Base-by-base conservation (phyloP, 495 filamentous ascomycete genomes). In the Penicillium paxilli region DNA sequence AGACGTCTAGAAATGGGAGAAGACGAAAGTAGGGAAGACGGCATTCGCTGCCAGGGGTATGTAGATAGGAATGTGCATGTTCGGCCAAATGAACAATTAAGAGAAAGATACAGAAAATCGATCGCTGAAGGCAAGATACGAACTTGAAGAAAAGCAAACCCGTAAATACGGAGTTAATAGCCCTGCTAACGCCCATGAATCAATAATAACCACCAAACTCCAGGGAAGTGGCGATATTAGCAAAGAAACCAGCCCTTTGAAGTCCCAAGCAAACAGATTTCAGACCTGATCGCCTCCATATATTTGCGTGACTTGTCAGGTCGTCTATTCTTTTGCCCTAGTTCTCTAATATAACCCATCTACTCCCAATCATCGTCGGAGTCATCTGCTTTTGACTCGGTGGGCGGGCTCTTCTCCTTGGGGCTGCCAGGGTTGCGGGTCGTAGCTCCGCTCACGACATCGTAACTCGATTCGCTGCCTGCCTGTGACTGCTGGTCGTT, bases 381-480 rank as follows among this genome's bases (percentile, higher is more conserved):
- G 21, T 84, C 81, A 40, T 85, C 84, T 24, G 72, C 76, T 57
- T 77, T 76, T 45, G 76, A 68, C 57, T 78, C 75, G 52, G 80
- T 75, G 7, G 74, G 69, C 23, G 79, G 55, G 35, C 76, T 73
- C 59, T 78, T 79, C 49, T 86, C 86, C 69, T 87, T 89, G 24
- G 92, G 92, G 65, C 89, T 93, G 2, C 81, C 80, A 11, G 86
- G 84, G 23, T 90, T 85, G 47, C 86, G 86, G 67, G 90, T 96
- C 10, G 88, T 85, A 7, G 87, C 84, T 16, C 91, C 91, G 60
- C 90, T 95, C 35, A 97, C 90, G 28, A 97, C 78, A 67, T 97
- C 92, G 62, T 97, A 97, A 74, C 91, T 95, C 16, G 89, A 88
- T 61, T 97, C 92, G 68, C 91, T 96, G 64, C 89, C 92, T 17